Evolutionary conservation across 208 protist species (phyloP), one percentile per base, ranked within the genome.

Genomic region (Angomonas desouzai): DNA sequence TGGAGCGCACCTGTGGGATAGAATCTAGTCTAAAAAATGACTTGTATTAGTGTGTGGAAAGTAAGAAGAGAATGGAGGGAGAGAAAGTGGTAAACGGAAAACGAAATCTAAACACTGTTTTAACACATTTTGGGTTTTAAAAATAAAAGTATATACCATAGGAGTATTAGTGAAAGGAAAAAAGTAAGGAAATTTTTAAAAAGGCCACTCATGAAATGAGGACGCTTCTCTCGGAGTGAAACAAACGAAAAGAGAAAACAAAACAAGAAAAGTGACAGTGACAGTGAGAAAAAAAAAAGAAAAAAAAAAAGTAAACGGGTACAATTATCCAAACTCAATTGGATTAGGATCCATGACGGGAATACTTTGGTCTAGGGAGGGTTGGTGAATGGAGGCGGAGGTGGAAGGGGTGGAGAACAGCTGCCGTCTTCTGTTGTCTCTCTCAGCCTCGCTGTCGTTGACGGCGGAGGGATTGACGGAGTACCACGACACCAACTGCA

Each of bases 401-500:
- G 45, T 9, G n/a, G 45, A 51, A 4, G 10, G 45, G 9, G 45
- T 51, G n/a, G 45, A 51, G 45, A 51, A 51, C 45, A 51, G 20
- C 6, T 27, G 45, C 6, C 45, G 45, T 27, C 45, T 13, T 27
- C 45, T 3, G 45, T 51, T 51, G 18, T 51, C 45, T 23, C 45
- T 51, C 45, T 51, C 45, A 3, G 20, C 45, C 9, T 51, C 45
- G 18, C 20, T 23, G 18, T 51, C 20, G 45, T 32, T 16, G 3
- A 34, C 30, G 11, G 10, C n/a, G 51, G 51, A 57, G 9, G 4
- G 3, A 16, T 34, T 57, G 10, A 3, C 40, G 1, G 40, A 3
- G 43, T 62, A 53, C 79, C 79, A 85, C 49, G 79, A 77, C 9
- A 85, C 43, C 0, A 73, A 59, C 28, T 66, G 70, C 40, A 81